Conservation (phyloP, 768 basidiomycete species). For the Mycena vulgaris region DNA sequence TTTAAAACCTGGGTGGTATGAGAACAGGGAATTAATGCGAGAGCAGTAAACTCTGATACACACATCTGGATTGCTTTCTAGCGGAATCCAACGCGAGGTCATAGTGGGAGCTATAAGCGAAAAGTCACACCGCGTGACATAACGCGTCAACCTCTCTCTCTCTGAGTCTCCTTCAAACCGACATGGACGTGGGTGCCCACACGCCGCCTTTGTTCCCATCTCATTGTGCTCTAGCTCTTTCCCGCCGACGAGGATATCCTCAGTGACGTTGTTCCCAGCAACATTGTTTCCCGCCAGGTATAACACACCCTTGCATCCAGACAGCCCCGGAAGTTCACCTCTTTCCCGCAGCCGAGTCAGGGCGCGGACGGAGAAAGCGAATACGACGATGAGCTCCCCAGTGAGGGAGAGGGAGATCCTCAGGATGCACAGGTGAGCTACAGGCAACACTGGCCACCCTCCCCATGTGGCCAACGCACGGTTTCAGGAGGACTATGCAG, state of each 20-base stretch:
- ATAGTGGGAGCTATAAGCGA: neutral
- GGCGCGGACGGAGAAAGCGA: slow-evolving; percentile 85
- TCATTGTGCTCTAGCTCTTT: neutral
- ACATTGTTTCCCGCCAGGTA: slow-evolving; percentile 92
- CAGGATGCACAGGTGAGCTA: slow-evolving; percentile 54
- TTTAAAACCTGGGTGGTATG: slow-evolving; percentile 60
- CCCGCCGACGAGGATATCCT: slow-evolving; percentile 81
- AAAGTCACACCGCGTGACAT: too few species aligned
- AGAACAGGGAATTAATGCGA: neutral
- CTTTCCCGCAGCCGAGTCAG: slow-evolving; percentile 66
- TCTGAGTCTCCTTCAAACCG: neutral
- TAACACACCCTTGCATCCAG: slow-evolving; percentile 1
- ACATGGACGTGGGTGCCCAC: slow-evolving; percentile 15
- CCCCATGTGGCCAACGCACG: slow-evolving; percentile 21
- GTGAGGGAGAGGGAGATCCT: slow-evolving; percentile 70
- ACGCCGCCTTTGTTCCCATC: neutral
- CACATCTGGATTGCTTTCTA: slow-evolving; percentile 80
- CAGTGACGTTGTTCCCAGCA: slow-evolving; percentile 92
- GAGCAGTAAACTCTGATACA: slow-evolving; percentile 10
- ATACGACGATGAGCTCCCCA: slow-evolving; percentile 66
- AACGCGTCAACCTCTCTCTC: neutral
- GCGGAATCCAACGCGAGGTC: slow-evolving; percentile 76
- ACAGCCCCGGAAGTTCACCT: slow-evolving; percentile 27
- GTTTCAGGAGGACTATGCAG: slow-evolving; percentile 20
- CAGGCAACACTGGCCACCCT: neutral